Evolutionary conservation across 441 rosid genomes (phyloP), one percentile per base, ranked within the genome.

Genomic region (Jatropha podagrica): DNA sequence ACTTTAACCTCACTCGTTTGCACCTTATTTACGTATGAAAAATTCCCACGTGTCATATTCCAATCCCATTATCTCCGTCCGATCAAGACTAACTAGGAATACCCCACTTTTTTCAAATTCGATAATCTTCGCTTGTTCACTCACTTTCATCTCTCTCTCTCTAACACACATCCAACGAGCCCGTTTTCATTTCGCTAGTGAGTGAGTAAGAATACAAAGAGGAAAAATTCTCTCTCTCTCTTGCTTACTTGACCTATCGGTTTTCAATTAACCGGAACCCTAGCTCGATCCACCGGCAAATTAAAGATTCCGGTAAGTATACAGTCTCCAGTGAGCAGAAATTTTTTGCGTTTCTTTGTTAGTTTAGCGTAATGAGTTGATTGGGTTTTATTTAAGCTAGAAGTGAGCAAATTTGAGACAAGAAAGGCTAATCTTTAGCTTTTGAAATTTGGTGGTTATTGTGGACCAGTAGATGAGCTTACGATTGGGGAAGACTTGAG

Each of bases 401-500:
- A 49, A 26, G 44, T 60, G 56, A 46, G 26, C 55, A 20, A 23
- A 37, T 38, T 54, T 41, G 69, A 48, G 67, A 20, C 49, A 12
- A 26, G 60, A 49, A 60, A 17, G 56, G 51, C 52, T 69, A 75
- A 71, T 58, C 44, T 41, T 62, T 75, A 73, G 74, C 65, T 59
- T 78, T 75, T 68, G 20, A 20, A 10, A 17, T 48, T 59, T 62
- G 52, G 70, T 74, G 78, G 42, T 72, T 71, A 65, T 71, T 69
- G 37, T 76, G 26, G 46, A 68, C 81, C 80, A 81, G 85, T 87
- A 84, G 92, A 91, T 89, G 95, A 83, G 74, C 84, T 78, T 81
- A 80, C 88, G 85, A 83, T 83, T 88, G 80, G 80, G 86, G 81
- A 87, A 77, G 83, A 89, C 80, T 76, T 89, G 84, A 92, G 80